Evolutionary conservation across 345 rosid species (phyloP).

Genomic region (Anacardium occidentale): DNA sequence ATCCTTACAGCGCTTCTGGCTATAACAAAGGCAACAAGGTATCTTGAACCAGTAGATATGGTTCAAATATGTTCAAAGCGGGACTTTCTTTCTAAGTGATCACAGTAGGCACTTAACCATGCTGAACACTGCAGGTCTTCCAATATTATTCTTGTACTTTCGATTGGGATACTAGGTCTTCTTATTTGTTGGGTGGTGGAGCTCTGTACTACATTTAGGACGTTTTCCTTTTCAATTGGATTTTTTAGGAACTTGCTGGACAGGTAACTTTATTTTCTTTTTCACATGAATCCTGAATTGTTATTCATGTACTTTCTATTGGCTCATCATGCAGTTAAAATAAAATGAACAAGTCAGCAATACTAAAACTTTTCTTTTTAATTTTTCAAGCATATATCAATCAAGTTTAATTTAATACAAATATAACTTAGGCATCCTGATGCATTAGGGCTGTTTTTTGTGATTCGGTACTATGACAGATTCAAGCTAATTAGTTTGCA

Average conservation of each 20-base stretch:
- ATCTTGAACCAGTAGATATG: constrained; percentile 18
- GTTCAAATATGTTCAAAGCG: constrained; percentile 22
- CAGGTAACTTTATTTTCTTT: constrained; percentile 43
- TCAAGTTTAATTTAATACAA: neutral
- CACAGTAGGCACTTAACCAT: constrained; percentile 8
- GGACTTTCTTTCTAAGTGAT: neutral
- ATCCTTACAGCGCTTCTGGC: constrained; percentile 92
- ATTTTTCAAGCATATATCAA: neutral
- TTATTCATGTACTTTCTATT: neutral
- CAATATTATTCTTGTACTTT: constrained; percentile 76
- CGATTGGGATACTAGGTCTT: constrained; percentile 77
- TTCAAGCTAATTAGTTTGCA: neutral
- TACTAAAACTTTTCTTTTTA: neutral
- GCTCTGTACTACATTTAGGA: constrained; percentile 54
- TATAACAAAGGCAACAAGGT: constrained; percentile 94
- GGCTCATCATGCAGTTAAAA: neutral
- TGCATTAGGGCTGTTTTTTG: neutral
- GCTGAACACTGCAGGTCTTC: constrained; percentile 54
- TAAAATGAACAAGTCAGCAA: neutral
- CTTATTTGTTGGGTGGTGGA: constrained; percentile 77
- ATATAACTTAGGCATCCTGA: neutral
- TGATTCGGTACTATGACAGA: neutral
- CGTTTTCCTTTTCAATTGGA: constrained; percentile 47
- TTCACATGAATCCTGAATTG: neutral
- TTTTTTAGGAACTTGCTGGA: constrained; percentile 42